Evolutionary conservation across 805 yeast genomes (phyloP).

Genomic region (Candida tibetensis): DNA sequence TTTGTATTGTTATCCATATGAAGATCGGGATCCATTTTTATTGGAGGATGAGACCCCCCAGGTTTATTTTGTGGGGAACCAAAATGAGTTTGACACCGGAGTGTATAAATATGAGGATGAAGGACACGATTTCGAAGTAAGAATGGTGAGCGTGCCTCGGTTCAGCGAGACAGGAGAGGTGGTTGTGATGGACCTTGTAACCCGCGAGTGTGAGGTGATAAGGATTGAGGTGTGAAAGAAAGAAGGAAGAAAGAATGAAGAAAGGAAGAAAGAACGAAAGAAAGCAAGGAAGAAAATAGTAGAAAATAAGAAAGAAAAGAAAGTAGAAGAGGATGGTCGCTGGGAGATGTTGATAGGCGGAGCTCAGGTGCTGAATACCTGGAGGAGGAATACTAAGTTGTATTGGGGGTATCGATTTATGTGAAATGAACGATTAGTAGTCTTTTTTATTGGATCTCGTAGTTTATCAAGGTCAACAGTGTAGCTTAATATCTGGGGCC

Average conservation of each 20-base stretch:
- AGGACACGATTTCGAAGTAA: conserved; percentile 37
- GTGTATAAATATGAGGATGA: conserved; percentile 17
- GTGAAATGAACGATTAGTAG: too few relatives aligned
- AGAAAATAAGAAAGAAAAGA: background rate
- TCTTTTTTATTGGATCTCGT: too few relatives aligned
- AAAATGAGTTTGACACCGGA: conserved; percentile 55
- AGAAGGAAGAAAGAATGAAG: background rate
- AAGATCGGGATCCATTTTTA: conserved; percentile 74
- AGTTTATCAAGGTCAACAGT: too few relatives aligned
- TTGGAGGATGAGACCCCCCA: conserved; percentile 74
- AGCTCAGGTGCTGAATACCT: too few relatives aligned
- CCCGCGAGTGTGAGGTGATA: conserved; percentile 55
- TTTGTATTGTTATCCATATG: conserved; percentile 81
- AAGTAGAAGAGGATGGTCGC: too few relatives aligned
- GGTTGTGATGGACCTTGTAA: conserved; percentile 57
- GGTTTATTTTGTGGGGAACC: conserved; percentile 85
- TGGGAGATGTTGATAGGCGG: too few relatives aligned
- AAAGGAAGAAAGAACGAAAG: background rate
- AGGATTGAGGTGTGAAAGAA: conserved; percentile 17
- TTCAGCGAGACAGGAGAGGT: conserved; percentile 65
- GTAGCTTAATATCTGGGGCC: too few relatives aligned
- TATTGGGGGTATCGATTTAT: too few relatives aligned
- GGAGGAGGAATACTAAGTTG: too few relatives aligned
- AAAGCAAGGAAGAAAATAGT: background rate
- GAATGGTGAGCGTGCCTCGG: conserved; percentile 66